Percentiles rank a stretch among this genome's conserved stretches.
These are phyloP conservation scores for Acanthamoeba lenticulata DNA, from an alignment of 208 protist genomes.

Conservation along the genomic window DNA sequence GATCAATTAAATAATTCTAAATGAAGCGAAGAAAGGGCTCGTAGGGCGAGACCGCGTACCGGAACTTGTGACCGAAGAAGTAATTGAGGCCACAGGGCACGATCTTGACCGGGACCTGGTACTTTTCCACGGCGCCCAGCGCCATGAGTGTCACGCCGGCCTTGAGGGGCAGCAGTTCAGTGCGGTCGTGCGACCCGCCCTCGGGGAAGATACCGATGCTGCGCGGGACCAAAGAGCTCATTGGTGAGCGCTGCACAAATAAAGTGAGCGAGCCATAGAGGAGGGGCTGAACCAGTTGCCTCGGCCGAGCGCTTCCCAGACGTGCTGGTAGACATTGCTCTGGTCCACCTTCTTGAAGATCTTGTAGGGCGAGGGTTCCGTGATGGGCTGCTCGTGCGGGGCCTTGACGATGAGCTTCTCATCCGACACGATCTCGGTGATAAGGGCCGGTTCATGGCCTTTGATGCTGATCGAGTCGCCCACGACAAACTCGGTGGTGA, in stretches of 20 bases:
- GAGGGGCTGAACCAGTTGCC: slow-evolving; percentile 19
- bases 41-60: slow-evolving; percentile 90
- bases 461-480: slow-evolving; percentile 87
- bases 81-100: slow-evolving; percentile 94
- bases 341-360: slow-evolving; percentile 92
- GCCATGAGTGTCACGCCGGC: slow-evolving; percentile 94
- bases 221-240: slow-evolving; percentile 63
- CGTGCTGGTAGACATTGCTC: slow-evolving; percentile 90
- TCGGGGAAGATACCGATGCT: slow-evolving; percentile 96
- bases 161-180: slow-evolving; percentile 94
- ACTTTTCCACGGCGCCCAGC: slow-evolving; percentile 88
- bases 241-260: not conserved
- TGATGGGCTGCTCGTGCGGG: slow-evolving; percentile 73
- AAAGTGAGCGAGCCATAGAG: not conserved
- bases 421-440: slow-evolving; percentile 84
- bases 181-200: slow-evolving; percentile 95
- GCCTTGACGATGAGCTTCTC: slow-evolving; percentile 81
- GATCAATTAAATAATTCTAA: too few species aligned
- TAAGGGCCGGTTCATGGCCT: slow-evolving; percentile 89
- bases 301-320: slow-evolving; percentile 90
- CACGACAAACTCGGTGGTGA: slow-evolving; percentile 82
- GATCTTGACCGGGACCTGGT: slow-evolving; percentile 89
- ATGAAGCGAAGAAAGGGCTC: slow-evolving; percentile 56
- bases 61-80: slow-evolving; percentile 93
- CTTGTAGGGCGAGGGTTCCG: not conserved